A percentile compares a stretch with the other conserved stretches of the same genome.
These are phyloP conservation scores for Tolypocladium pustulatum DNA, from an alignment of 2,329 filamentous ascomycete species.

Conservation along the genomic window DNA sequence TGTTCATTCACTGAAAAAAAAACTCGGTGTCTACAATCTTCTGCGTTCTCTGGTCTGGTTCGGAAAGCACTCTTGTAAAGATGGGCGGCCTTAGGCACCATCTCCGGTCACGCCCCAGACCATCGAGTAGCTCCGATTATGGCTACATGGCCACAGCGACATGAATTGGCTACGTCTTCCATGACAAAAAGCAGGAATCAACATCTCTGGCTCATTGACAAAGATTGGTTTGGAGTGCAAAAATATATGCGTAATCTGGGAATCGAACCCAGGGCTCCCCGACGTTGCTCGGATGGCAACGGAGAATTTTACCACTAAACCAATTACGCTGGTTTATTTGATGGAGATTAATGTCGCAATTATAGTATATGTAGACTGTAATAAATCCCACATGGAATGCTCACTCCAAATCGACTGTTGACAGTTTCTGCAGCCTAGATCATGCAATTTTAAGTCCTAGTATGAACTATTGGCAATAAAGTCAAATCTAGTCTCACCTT, in stretches of 20 bases:
- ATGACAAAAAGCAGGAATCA: not conserved
- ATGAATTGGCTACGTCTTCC: no score
- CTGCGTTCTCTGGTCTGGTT: not conserved
- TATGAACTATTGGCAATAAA: no score
- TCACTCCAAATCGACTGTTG: no score
- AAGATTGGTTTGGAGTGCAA: not conserved
- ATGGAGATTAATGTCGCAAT: accelerated
- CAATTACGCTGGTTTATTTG: constrained; percentile 10
- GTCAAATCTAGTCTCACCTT: no score
- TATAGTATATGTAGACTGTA: not conserved
- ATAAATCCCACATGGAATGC: no score
- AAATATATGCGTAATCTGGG: constrained; percentile 16
- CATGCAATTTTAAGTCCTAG: no score
- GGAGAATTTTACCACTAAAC: constrained; percentile 21
- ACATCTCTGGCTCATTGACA: no score
- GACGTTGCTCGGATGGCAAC: constrained; percentile 17
- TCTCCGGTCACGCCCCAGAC: not conserved
- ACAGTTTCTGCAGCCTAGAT: no score
- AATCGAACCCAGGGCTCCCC: constrained; percentile 20
- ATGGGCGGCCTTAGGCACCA: not conserved
- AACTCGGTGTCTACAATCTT: not conserved
- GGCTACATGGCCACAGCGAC: no score
- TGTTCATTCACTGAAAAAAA: not conserved
- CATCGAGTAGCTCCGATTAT: no score
- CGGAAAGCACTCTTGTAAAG: not conserved